phyloP scores from a whole-genome alignment of 306 rosid genomes.

The Begonia peltatifolia region DNA sequence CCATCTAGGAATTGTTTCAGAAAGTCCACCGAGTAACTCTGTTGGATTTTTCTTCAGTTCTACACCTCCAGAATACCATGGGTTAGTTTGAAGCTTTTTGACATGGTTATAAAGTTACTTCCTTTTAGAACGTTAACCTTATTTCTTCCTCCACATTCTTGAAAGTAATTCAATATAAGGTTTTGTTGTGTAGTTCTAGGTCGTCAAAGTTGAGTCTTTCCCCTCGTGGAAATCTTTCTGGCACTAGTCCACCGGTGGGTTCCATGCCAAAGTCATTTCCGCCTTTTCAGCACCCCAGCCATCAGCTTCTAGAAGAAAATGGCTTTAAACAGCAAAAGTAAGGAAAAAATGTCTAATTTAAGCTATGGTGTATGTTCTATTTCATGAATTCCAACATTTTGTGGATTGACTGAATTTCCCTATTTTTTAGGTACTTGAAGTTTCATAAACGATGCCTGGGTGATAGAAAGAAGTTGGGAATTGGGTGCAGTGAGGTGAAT shows the following conservation, averaged over 20 bases:
- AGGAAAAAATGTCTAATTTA: slow-evolving; percentile 11
- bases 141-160: slow-evolving; percentile 13
- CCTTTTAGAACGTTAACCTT: slow-evolving; percentile 7
- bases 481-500: slow-evolving; percentile 95
- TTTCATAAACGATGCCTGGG: slow-evolving; percentile 66
- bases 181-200: slow-evolving; percentile 43
- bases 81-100: slow-evolving; percentile 43
- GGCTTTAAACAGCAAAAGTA: slow-evolving; percentile 94
- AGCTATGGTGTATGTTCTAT: neutral
- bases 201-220: slow-evolving; percentile 73
- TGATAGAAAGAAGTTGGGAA: slow-evolving; percentile 88
- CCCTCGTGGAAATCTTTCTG: slow-evolving; percentile 60
- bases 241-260: slow-evolving; percentile 89
- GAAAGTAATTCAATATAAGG: slow-evolving; percentile 3
- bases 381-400: slow-evolving; percentile 8
- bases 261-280: slow-evolving; percentile 95
- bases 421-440: slow-evolving; percentile 63
- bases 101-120: slow-evolving; percentile 1
- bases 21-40: slow-evolving; percentile 89
- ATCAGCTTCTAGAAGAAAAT: slow-evolving; percentile 91
- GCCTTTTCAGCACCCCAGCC: slow-evolving; percentile 96
- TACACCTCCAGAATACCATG: slow-evolving; percentile 78
- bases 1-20: slow-evolving; percentile 63
- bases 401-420: slow-evolving; percentile 17
- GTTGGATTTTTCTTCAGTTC: slow-evolving; percentile 94